Evolutionary conservation across 768 basidiomycete species (phyloP).

Genomic region (Suillus paluster): DNA sequence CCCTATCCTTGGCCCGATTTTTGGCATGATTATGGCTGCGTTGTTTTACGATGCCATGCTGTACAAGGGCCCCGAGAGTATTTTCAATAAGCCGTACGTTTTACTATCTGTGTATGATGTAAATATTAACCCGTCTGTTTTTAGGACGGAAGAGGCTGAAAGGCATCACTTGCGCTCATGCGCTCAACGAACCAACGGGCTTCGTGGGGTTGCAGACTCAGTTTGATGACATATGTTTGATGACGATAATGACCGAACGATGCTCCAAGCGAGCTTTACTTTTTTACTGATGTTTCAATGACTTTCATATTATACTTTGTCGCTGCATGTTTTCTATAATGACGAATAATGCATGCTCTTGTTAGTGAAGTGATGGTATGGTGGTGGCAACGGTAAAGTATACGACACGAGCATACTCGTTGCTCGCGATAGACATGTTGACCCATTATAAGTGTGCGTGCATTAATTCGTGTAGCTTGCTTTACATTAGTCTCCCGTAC

Average conservation of each 20-base stretch:
- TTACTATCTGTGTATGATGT: not conserved
- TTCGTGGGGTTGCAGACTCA: not conserved
- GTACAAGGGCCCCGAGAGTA: conserved; percentile 53
- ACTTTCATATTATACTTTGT: not conserved
- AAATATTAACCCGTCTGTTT: not conserved
- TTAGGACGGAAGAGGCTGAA: conserved; percentile 11
- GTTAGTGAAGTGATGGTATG: not conserved
- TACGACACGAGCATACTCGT: not conserved
- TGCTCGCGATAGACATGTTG: not conserved
- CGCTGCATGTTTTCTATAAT: not conserved
- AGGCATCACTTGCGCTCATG: conserved; percentile 11
- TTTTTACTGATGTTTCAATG: not conserved
- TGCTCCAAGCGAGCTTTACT: not conserved
- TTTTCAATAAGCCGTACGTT: conserved; percentile 50
- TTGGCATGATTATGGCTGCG: conserved; percentile 53
- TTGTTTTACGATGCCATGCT: conserved; percentile 58
- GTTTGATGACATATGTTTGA: conserved; percentile 1
- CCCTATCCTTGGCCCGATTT: conserved; percentile 56
- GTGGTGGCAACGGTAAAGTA: no score
- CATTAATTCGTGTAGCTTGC: no score
- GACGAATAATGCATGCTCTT: not conserved
- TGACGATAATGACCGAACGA: not conserved
- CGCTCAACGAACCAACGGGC: conserved; percentile 8
- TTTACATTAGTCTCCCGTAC: no score
- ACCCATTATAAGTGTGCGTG: no score